Evolutionary conservation across 179 eudicot species (phyloP).

Genomic region (Spinacia oleracea): DNA sequence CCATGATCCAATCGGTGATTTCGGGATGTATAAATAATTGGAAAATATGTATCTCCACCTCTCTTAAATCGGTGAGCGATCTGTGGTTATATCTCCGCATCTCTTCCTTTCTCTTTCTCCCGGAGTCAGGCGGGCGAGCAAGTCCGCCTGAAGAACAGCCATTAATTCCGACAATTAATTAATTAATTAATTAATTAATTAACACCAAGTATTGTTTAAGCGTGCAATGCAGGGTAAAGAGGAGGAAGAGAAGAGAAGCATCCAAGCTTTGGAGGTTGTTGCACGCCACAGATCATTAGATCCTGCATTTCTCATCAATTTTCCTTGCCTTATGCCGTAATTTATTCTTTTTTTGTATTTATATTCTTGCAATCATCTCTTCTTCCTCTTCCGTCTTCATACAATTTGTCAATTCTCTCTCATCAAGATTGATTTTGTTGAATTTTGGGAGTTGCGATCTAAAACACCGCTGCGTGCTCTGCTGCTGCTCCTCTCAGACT

Average conservation of each 20-base stretch:
- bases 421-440: too few relatives aligned
- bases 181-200: background rate
- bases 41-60: background rate
- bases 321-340: constrained; percentile 66
- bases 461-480: too few relatives aligned
- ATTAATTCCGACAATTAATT: too few relatives aligned
- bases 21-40: too few relatives aligned
- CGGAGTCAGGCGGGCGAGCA: background rate
- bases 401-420: too few relatives aligned
- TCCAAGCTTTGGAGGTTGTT: constrained; percentile 45
- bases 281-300: constrained; percentile 70
- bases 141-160: too few relatives aligned
- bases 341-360: constrained; percentile 41
- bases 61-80: too few relatives aligned
- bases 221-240: constrained; percentile 60
- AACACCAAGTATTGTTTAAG: constrained; percentile 15
- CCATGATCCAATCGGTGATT: too few relatives aligned
- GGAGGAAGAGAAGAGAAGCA: constrained; percentile 20
- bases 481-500: too few relatives aligned
- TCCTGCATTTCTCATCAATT: constrained; percentile 9
- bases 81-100: background rate
- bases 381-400: too few relatives aligned
- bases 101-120: background rate
- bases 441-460: too few relatives aligned
- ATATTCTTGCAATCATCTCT: background rate